These are phyloP conservation scores for Papiliotrema terrestris DNA, from an alignment of 1,284 basidiomycete species.

Conservation along the genomic window DNA sequence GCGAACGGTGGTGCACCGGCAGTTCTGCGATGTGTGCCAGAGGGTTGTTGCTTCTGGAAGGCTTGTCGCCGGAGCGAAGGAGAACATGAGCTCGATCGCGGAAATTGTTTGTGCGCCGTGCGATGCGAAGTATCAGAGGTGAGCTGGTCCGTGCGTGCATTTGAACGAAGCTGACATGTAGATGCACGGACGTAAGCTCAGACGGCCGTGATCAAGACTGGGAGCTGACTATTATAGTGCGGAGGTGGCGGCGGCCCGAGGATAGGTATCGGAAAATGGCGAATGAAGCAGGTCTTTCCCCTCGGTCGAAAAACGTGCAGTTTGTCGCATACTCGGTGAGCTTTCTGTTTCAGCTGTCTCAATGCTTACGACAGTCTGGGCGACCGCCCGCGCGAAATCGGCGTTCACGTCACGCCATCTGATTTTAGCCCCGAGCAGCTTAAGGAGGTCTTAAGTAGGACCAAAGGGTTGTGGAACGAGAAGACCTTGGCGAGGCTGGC, in stretches of 20 bases:
- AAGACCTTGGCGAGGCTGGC: constrained; percentile 45
- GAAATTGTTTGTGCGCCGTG: constrained; percentile 41
- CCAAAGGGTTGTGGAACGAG: constrained; percentile 47
- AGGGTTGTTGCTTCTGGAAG: constrained; percentile 36
- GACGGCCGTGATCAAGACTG: not conserved
- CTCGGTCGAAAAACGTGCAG: constrained; percentile 50
- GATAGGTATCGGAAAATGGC: constrained; percentile 52
- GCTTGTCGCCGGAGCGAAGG: constrained; percentile 31
- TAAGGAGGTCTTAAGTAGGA: constrained; percentile 43
- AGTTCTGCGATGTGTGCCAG: constrained; percentile 48
- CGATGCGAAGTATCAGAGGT: constrained; percentile 44
- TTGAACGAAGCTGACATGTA: not conserved
- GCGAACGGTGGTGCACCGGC: constrained; percentile 16
- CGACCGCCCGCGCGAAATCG: constrained; percentile 42
- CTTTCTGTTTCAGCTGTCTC: not conserved
- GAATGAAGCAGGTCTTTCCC: constrained; percentile 51
- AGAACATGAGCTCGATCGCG: constrained; percentile 27
- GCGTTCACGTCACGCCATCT: constrained; percentile 44
- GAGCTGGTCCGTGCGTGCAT: not conserved
- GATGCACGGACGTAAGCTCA: constrained; percentile 29
- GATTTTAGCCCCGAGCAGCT: constrained; percentile 44
- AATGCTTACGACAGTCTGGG: constrained; percentile 31
- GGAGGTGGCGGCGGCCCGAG: constrained; percentile 48
- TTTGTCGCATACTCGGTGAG: constrained; percentile 44
- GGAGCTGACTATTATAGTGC: constrained; percentile 29